phyloP scores from a whole-genome alignment of 495 filamentous ascomycete species.

The Tetracladium marchalianum region DNA sequence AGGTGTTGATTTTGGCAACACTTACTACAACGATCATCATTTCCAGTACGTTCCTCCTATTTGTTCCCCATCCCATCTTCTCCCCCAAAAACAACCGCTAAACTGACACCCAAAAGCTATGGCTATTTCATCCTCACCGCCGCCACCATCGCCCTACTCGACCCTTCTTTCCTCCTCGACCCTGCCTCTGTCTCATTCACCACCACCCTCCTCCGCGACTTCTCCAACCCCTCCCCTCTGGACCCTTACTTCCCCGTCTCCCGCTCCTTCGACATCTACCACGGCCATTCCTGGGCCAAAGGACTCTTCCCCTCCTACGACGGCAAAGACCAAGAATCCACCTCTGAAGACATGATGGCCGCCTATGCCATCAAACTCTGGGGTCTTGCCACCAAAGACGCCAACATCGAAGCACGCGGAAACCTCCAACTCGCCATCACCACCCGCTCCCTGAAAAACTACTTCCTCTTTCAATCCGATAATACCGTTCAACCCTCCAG shows the following conservation, averaged over 20 bases:
- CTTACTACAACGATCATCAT: slow-evolving; percentile 92
- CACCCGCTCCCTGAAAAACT: slow-evolving; percentile 57
- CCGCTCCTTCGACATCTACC: slow-evolving; percentile 87
- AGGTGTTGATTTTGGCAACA: slow-evolving; percentile 72
- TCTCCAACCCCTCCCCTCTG: slow-evolving; percentile 60
- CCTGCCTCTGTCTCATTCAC: slow-evolving; percentile 63
- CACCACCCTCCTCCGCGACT: slow-evolving; percentile 67
- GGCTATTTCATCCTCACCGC: slow-evolving; percentile 87
- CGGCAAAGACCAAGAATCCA: slow-evolving; percentile 87
- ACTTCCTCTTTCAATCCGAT: slow-evolving; percentile 64
- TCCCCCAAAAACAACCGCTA: slow-evolving; percentile 26
- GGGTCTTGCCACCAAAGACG: slow-evolving; percentile 66
- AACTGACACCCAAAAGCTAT: slow-evolving; percentile 20
- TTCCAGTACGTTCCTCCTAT: slow-evolving; percentile 47
- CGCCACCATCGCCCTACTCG: slow-evolving; percentile 73
- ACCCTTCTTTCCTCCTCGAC: slow-evolving; percentile 57
- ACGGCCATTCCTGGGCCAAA: slow-evolving; percentile 94
- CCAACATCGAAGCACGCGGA: slow-evolving; percentile 74
- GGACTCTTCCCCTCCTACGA: slow-evolving; percentile 87
- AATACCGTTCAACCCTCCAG: slow-evolving; percentile 69
- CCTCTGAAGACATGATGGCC: slow-evolving; percentile 83
- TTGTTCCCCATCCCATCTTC: slow-evolving; percentile 1
- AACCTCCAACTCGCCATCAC: slow-evolving; percentile 78
- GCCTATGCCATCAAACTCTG: slow-evolving; percentile 92
- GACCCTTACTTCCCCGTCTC: slow-evolving; percentile 79